Percentiles rank a stretch among this genome's conserved stretches.
phyloP scores from a whole-genome alignment of 768 basidiomycete species.

The Clitopilus hobsonii region DNA sequence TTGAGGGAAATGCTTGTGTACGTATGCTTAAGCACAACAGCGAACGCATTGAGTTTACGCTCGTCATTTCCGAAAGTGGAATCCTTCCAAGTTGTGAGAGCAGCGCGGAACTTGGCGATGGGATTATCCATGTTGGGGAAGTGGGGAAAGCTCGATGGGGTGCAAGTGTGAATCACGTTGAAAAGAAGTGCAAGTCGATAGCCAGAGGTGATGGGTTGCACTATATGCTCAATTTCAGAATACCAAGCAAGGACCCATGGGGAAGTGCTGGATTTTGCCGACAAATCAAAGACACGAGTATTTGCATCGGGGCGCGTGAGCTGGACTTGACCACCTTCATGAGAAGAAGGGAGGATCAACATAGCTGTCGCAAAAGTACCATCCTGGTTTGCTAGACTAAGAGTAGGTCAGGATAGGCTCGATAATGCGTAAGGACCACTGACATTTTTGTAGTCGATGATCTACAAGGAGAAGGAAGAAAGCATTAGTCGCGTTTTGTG shows the following conservation, averaged over 20 bases:
- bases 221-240: not conserved
- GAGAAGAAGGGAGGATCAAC: not conserved
- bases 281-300: not conserved
- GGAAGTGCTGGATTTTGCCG: not conserved
- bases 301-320: not conserved
- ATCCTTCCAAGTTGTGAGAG: not conserved
- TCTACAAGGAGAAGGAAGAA: too few species aligned
- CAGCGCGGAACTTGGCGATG: not conserved
- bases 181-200: not conserved
- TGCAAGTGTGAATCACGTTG: not conserved
- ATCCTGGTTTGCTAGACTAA: not conserved
- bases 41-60: not conserved
- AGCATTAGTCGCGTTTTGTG: too few species aligned
- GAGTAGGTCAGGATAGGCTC: too few species aligned
- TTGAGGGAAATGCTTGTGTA: not conserved
- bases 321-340: not conserved
- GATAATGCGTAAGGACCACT: too few species aligned
- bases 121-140: not conserved
- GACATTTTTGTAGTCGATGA: too few species aligned
- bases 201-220: not conserved
- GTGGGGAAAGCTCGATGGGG: not conserved
- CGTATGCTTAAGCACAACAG: not conserved
- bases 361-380: not conserved
- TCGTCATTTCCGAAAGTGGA: not conserved
- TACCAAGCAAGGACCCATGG: not conserved